Evolutionary conservation across 257 asterid genomes (phyloP).

Genomic region (Ligustrum vulgare): DNA sequence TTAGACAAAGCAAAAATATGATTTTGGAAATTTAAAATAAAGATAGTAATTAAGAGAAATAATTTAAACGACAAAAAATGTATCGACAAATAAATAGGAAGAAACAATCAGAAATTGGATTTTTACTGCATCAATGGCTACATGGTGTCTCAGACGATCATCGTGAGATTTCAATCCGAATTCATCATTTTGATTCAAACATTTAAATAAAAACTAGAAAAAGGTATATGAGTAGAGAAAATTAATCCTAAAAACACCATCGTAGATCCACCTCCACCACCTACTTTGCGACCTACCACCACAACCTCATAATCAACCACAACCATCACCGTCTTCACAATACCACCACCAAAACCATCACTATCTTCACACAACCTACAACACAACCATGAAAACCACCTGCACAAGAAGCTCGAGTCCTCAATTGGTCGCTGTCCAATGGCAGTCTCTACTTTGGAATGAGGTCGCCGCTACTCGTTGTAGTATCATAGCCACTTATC

Average conservation of each 20-base stretch:
- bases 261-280: no score
- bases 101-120: conserved; percentile 61
- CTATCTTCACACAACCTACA: no score
- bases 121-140: conserved; percentile 40
- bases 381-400: no score
- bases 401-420: no score
- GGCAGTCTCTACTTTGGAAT: no score
- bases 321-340: no score
- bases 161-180: conserved; percentile 71
- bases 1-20: not conserved
- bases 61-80: not conserved
- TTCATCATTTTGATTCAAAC: conserved; percentile 47
- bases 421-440: no score
- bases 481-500: no score
- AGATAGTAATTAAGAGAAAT: not conserved
- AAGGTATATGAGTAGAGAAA: not conserved
- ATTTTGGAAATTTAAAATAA: not conserved
- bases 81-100: not conserved
- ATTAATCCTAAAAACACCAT: not conserved
- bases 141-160: conserved; percentile 75
- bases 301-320: no score
- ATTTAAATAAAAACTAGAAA: not conserved
- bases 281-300: no score
- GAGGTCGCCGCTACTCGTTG: no score
- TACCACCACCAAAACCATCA: no score